Base-by-base conservation (phyloP, 495 filamentous ascomycete species). In the Echria macrotheca region DNA sequence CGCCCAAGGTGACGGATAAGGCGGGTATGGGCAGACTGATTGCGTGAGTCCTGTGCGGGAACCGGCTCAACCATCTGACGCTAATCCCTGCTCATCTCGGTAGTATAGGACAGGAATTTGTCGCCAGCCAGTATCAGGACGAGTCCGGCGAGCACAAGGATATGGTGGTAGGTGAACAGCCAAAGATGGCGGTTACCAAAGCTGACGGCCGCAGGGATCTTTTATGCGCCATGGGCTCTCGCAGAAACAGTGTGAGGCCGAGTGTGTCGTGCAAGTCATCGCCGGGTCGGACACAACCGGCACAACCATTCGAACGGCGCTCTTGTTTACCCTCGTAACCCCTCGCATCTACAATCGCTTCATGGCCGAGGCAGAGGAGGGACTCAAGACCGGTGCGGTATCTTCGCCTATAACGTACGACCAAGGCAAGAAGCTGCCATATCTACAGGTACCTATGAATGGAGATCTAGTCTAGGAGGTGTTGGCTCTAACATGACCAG, bases 321-420 rank as follows among this genome's bases (percentile, higher is more conserved):
- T 49, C 7, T n/a, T 41, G 1, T 29, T 28, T 29, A 9, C 42
- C n/a, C 24, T 49, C 8, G 17, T 7, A 14, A 49, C 47, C 5
- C 36, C 67, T 1, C 50, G 55, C 0, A 66, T 75, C 2, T 82
- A 81, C 48, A 65, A 70, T 14, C 72, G 66, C 36, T 70, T 84
- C 47, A 71, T 79, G 66, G 63, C 61, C 7, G 81, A 84, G 54
- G 75, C 83, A 39, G 71, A 78, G 57, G 46, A 53, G 26, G 46
- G 44, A 24, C 17, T 69, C 55, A 47, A 49, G 12, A 64, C 61
- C 4, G 55, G 61, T 5, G 54, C 17, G 42, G 55, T 57, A 7
- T 61, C 58, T 3, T 14, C 37, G 2, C 55, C 56, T 4, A 56
- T 73, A 48, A 65, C 65, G 17, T 43, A 52, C 18, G 59, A 65